Conservation (phyloP, 495 filamentous ascomycete genomes). For the Penicillium maclennaniae region DNA sequence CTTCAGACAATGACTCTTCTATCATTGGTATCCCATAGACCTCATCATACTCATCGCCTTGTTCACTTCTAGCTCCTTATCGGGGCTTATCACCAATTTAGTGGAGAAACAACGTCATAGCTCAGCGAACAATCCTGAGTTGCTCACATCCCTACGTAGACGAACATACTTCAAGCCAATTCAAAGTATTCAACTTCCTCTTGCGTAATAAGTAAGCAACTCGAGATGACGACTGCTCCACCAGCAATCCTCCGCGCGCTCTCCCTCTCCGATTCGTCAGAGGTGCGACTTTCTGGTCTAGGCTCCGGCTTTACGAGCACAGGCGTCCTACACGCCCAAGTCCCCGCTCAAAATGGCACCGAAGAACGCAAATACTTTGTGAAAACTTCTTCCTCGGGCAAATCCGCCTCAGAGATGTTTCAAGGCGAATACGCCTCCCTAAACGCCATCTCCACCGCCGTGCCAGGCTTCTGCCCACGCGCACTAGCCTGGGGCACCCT, state of each 20-base stretch:
- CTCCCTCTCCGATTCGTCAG: conserved; percentile 53
- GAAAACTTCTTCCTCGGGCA: conserved; percentile 63
- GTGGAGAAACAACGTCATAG: conserved; percentile 23
- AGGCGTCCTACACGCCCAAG: conserved; percentile 57
- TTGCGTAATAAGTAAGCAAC: neutral
- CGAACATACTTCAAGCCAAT: neutral
- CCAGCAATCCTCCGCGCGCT: conserved; percentile 60
- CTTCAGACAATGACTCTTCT: neutral
- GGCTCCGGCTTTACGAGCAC: conserved; percentile 77
- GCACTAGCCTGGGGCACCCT: conserved; percentile 68
- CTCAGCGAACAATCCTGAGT: neutral
- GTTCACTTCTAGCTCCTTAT: neutral
- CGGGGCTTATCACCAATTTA: neutral
- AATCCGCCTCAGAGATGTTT: conserved; percentile 73
- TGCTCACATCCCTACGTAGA: neutral
- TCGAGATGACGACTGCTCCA: conserved; percentile 43
- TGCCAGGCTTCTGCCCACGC: conserved; percentile 70
- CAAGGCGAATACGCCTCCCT: conserved; percentile 79
- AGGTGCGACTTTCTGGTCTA: conserved; percentile 52
- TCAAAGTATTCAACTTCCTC: neutral
- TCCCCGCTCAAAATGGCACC: conserved; percentile 32
- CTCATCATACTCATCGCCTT: too few relatives aligned
- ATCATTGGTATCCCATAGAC: neutral
- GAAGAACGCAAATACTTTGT: conserved; percentile 68
- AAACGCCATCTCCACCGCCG: conserved; percentile 67